Conservation (phyloP, 306 rosid genomes). For the Leucaena leucocephala region DNA sequence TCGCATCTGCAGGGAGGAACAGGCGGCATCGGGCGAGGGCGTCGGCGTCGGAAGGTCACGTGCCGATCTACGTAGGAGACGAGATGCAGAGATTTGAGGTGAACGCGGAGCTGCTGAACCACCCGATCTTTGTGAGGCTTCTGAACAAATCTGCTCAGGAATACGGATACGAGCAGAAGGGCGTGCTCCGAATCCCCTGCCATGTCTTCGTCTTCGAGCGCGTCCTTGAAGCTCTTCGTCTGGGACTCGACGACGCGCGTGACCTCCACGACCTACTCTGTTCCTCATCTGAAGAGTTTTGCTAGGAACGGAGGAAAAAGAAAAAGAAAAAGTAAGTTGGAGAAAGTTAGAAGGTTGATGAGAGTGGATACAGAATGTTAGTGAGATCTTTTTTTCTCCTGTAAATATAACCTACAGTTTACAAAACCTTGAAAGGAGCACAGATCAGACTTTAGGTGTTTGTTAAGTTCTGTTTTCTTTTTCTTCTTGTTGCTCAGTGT, state of each 20-base stretch:
- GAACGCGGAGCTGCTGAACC: conserved; percentile 73
- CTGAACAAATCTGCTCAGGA: conserved; percentile 85
- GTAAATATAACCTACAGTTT: conserved; percentile 55
- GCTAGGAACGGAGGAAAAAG: neutral
- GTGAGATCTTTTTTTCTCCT: conserved; percentile 34
- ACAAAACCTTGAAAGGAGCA: conserved; percentile 20
- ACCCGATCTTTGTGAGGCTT: conserved; percentile 79
- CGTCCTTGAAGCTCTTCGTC: conserved; percentile 70
- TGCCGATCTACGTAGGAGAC: conserved; percentile 91
- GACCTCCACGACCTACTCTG: conserved; percentile 57
- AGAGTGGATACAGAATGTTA: conserved; percentile 35
- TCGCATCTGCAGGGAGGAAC: conserved; percentile 29
- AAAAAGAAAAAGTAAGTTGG: too few relatives aligned
- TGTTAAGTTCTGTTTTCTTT: neutral
- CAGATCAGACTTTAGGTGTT: conserved; percentile 27
- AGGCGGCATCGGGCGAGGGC: conserved; percentile 26
- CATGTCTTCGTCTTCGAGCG: conserved; percentile 81
- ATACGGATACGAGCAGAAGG: conserved; percentile 89
- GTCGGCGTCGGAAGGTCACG: conserved; percentile 71
- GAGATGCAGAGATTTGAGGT: conserved; percentile 87
- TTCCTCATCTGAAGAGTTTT: conserved; percentile 48
- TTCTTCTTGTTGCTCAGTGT: conserved; percentile 44
- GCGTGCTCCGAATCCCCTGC: conserved; percentile 86
- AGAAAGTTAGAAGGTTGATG: neutral
- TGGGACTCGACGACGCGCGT: conserved; percentile 57